These are phyloP conservation scores for Colletotrichum simmondsii DNA, from an alignment of 2,329 filamentous ascomycete genomes.

Conservation along the genomic window DNA sequence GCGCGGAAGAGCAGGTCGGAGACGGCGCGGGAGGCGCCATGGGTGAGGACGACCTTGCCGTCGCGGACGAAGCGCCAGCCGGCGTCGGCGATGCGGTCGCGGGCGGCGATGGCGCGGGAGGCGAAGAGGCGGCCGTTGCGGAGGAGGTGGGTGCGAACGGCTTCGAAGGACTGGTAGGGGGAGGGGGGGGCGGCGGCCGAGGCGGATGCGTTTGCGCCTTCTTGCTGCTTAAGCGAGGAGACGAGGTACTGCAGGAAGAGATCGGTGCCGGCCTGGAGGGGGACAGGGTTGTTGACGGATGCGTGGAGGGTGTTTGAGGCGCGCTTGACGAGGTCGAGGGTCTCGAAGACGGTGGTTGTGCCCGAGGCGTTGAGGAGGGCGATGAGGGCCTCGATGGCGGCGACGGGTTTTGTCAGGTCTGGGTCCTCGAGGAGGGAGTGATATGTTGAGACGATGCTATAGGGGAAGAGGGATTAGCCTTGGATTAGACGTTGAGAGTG, in stretches of 20 bases:
- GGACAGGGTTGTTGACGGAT: constrained; percentile 87
- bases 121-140: constrained; percentile 90
- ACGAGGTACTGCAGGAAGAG: constrained; percentile 96
- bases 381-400: constrained; percentile 92
- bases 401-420: constrained; percentile 94
- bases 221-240: constrained; percentile 72
- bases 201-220: constrained; percentile 38
- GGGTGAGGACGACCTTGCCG: constrained; percentile 85
- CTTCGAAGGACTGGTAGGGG: constrained; percentile 72
- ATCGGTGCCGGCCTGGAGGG: constrained; percentile 92
- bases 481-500: neutral
- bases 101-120: constrained; percentile 83
- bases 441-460: constrained; percentile 68
- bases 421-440: constrained; percentile 71
- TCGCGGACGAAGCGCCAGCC: constrained; percentile 84
- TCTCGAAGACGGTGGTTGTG: constrained; percentile 92
- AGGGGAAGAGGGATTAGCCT: constrained; percentile 3
- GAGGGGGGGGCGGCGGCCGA: constrained; percentile 37
- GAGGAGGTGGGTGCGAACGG: constrained; percentile 84
- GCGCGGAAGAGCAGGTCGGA: constrained; percentile 80
- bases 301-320: constrained; percentile 83
- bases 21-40: constrained; percentile 88
- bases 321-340: constrained; percentile 83
- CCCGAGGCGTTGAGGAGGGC: constrained; percentile 83
- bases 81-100: constrained; percentile 83